phyloP scores from a whole-genome alignment of 23 red algal genomes.

The Pyropia yezoensis region DNA sequence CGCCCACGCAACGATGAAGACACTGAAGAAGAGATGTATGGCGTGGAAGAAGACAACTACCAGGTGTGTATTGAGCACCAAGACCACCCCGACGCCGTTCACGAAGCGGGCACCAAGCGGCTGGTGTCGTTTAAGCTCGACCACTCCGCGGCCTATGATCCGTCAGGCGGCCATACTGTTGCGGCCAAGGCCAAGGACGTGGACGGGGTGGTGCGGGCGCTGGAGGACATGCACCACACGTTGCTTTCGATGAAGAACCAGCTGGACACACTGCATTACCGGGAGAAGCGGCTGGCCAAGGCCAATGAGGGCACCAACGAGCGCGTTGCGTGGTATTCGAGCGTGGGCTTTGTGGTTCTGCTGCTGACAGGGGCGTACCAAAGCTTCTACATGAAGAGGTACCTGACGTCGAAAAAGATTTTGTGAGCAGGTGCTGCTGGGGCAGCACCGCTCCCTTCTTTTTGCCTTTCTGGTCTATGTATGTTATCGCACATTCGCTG shows the following conservation, averaged over 20 bases:
- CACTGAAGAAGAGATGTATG: conserved; percentile 14
- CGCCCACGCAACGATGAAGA: conserved; percentile 19
- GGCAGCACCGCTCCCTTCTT: too few species aligned
- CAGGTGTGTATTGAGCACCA: conserved; percentile 64
- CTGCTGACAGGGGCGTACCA: conserved; percentile 27
- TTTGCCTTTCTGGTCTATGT: too few species aligned
- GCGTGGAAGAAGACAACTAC: conserved; percentile 41
- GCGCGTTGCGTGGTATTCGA: conserved; percentile 17
- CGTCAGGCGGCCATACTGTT: conserved; percentile 1
- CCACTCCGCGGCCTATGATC: neutral
- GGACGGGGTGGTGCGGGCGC: conserved; percentile 19
- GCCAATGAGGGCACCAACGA: conserved; percentile 24
- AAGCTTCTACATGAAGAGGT: conserved; percentile 38
- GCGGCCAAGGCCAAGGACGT: conserved; percentile 20
- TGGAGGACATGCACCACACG: conserved; percentile 41
- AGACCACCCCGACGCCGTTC: conserved; percentile 17
- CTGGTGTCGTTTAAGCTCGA: conserved; percentile 29
- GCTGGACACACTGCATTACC: conserved; percentile 29
- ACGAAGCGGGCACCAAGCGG: conserved; percentile 32
- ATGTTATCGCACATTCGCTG: too few species aligned
- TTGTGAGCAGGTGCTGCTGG: conserved; percentile 11
- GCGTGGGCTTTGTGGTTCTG: conserved; percentile 17
- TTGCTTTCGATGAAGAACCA: conserved; percentile 36
- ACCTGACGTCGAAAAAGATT: conserved; percentile 63
- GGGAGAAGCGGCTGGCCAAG: conserved; percentile 36